Percentiles rank a stretch among this genome's conserved stretches.
phyloP scores from a whole-genome alignment of 768 basidiomycete genomes.

The Hypholoma fasciculare region DNA sequence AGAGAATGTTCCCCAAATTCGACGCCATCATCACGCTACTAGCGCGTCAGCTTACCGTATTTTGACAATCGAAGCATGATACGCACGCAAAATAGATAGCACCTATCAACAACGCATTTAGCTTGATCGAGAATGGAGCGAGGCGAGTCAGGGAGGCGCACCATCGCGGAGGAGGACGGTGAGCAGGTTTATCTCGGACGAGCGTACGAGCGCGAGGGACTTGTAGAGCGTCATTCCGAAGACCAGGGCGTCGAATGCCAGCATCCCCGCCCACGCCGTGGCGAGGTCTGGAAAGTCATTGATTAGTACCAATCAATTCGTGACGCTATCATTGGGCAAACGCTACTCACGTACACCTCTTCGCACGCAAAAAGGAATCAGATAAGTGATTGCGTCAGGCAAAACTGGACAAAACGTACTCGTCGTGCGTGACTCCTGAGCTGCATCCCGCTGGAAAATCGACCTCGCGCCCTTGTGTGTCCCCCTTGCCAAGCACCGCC shows the following conservation, averaged over 20 bases:
- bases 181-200: conserved; percentile 25
- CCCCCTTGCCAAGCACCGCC: conserved; percentile 23
- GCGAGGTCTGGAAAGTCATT: conserved; percentile 22
- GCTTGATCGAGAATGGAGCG: not conserved
- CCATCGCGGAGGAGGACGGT: conserved; percentile 40
- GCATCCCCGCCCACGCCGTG: conserved; percentile 38
- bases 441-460: conserved; percentile 24
- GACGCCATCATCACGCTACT: conserved; percentile 35
- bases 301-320: not conserved
- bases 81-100: conserved; percentile 39
- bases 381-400: not conserved
- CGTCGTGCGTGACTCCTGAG: conserved; percentile 14
- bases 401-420: conserved; percentile 17
- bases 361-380: not conserved
- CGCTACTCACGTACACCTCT: conserved; percentile 24
- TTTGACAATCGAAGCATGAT: not conserved
- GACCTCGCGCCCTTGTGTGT: conserved; percentile 10
- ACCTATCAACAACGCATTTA: conserved; percentile 21
- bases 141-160: conserved; percentile 7
- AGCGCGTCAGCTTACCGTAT: not conserved
- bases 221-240: conserved; percentile 43
- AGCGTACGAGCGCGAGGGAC: conserved; percentile 26
- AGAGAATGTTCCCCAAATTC: conserved; percentile 37
- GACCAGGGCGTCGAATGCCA: conserved; percentile 39
- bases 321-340: not conserved